phyloP scores from a whole-genome alignment of 768 basidiomycete species.

The Solioccasus polychromus region DNA sequence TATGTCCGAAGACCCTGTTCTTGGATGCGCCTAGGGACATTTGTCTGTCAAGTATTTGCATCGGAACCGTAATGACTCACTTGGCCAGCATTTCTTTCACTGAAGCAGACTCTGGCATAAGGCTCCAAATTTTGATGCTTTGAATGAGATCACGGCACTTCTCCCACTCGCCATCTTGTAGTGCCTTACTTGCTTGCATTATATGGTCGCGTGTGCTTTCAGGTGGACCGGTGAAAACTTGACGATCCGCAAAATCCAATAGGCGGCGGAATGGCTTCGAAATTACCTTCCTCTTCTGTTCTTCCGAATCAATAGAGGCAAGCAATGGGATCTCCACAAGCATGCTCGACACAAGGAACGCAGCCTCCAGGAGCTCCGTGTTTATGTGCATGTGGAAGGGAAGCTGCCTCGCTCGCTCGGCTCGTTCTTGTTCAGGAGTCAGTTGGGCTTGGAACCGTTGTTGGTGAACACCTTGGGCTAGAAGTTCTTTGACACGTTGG shows the following conservation, averaged over 20 bases:
- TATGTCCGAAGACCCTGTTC: constrained; percentile 97
- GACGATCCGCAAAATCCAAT: constrained; percentile 94
- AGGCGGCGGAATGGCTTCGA: constrained; percentile 96
- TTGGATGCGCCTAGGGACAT: constrained; percentile 80
- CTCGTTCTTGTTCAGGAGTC: constrained; percentile 93
- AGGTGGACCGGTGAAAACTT: constrained; percentile 97
- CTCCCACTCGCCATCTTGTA: constrained; percentile 97
- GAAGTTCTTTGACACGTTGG: constrained; percentile 93
- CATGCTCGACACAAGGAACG: constrained; percentile 98
- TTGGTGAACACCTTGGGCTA: constrained; percentile 95
- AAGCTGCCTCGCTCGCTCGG: constrained; percentile 91
- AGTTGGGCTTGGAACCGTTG: constrained; percentile 79
- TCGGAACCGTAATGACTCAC: constrained; percentile 43
- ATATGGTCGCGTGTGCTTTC: constrained; percentile 98
- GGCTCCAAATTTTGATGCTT: constrained; percentile 95
- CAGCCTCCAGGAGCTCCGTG: constrained; percentile 94
- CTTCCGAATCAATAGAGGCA: constrained; percentile 92
- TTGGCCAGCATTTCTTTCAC: constrained; percentile 95
- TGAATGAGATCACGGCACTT: constrained; percentile 90
- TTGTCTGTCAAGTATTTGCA: not conserved
- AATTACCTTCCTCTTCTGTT: constrained; percentile 87
- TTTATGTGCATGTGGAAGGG: constrained; percentile 99
- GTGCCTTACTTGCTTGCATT: constrained; percentile 97
- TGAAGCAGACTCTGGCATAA: constrained; percentile 84
- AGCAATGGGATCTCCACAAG: constrained; percentile 94